Percentiles rank a stretch among this genome's conserved stretches.
phyloP scores from a whole-genome alignment of 495 filamentous ascomycete species.

The Aspergillus saccharolyticus region DNA sequence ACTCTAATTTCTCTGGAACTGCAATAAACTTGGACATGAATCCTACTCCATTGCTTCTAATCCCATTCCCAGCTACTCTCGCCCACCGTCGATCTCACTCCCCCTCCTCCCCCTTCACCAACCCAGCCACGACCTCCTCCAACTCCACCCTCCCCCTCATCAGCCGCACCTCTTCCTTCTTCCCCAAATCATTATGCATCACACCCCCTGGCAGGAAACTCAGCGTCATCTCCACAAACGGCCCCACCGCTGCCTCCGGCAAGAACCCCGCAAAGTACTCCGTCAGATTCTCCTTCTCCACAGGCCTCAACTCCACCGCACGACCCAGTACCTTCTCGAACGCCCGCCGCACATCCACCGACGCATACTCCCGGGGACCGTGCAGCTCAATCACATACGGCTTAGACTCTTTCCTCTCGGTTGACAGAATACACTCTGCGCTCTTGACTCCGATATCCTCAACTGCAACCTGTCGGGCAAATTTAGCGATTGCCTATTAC shows the following conservation, averaged over 20 bases:
- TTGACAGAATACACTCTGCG: not conserved
- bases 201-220: constrained; percentile 9
- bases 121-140: not conserved
- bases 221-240: constrained; percentile 11
- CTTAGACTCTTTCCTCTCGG: not conserved
- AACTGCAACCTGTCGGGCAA: constrained; percentile 7
- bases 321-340: not conserved
- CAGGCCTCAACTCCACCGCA: not conserved
- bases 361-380: not conserved
- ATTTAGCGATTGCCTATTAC: no score
- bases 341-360: constrained; percentile 1
- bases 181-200: not conserved
- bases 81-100: no score
- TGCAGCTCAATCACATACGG: constrained; percentile 7
- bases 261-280: constrained; percentile 6
- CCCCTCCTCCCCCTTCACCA: no score
- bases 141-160: constrained; percentile 3
- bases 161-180: not conserved
- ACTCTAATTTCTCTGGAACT: no score
- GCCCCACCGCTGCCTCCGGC: not conserved
- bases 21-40: no score
- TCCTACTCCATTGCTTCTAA: no score
- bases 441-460: constrained; percentile 6
- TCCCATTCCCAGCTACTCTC: not conserved
- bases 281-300: not conserved